phyloP scores from a whole-genome alignment of 345 rosid genomes.

The Clarkia xantiana region DNA sequence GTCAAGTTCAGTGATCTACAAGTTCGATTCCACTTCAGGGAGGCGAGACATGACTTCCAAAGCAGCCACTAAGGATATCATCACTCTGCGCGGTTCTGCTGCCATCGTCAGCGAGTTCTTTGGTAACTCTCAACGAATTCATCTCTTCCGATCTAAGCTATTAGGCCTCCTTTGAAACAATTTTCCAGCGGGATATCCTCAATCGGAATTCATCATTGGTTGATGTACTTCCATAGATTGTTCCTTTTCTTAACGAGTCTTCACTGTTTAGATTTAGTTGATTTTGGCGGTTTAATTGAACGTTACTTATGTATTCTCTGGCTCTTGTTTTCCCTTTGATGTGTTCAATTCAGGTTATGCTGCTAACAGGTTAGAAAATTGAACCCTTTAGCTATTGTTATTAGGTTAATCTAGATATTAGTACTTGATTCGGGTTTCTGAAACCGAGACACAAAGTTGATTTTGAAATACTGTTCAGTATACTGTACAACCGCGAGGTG shows the following conservation, averaged over 20 bases:
- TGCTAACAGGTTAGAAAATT: constrained; percentile 64
- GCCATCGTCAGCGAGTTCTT: constrained; percentile 96
- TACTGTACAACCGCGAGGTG: constrained; percentile 82
- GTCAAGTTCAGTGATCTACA: no score
- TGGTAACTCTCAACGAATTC: no score
- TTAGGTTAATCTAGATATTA: no score
- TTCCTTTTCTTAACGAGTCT: no score
- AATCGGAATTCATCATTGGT: no score
- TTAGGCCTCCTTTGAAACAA: no score
- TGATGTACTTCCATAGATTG: no score
- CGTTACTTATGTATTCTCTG: constrained; percentile 2
- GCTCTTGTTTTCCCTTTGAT: not conserved
- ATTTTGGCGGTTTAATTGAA: not conserved
- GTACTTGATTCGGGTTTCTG: no score
- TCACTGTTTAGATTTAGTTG: no score
- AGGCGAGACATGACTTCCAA: constrained; percentile 40
- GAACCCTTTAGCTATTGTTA: not conserved
- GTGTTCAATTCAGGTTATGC: constrained; percentile 59
- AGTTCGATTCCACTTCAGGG: no score
- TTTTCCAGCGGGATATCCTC: constrained; percentile 21
- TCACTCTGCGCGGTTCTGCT: constrained; percentile 92
- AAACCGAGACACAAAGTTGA: no score
- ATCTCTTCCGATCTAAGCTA: no score
- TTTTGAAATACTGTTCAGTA: constrained; percentile 24
- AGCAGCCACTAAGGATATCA: constrained; percentile 76